These are phyloP conservation scores for Simplicillium sp. DNA, from an alignment of 2,329 filamentous ascomycete genomes.

Conservation along the genomic window DNA sequence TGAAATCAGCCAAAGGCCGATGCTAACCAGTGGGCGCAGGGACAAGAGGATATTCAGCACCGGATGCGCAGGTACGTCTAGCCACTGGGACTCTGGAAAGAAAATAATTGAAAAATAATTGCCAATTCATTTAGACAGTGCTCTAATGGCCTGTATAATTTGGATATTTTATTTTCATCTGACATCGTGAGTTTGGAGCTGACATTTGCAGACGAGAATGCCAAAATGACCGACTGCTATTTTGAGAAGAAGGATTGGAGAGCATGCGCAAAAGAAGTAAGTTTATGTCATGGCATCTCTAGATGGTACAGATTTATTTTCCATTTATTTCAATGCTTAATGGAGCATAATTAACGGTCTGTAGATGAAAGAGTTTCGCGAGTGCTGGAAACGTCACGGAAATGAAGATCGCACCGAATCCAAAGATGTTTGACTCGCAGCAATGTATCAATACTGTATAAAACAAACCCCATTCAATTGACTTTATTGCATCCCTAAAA, in stretches of 20 bases:
- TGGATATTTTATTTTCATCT: neutral
- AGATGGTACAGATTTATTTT: neutral
- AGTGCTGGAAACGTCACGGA: constrained; percentile 84
- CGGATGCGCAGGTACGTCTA: constrained; percentile 69
- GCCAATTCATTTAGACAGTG: neutral
- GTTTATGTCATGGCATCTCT: constrained; percentile 18
- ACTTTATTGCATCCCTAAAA: too few species aligned
- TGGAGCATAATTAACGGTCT: neutral
- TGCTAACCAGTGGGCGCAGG: constrained; percentile 42
- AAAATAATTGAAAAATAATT: constrained; percentile 3
- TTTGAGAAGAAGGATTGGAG: constrained; percentile 96
- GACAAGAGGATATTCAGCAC: constrained; percentile 97
- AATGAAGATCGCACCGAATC: constrained; percentile 75
- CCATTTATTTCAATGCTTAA: neutral
- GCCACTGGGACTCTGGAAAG: neutral
- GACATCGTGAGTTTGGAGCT: neutral
- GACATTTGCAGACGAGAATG: constrained; percentile 63
- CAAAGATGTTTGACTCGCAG: constrained; percentile 47
- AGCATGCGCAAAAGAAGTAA: constrained; percentile 76
- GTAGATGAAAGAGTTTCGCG: constrained; percentile 85
- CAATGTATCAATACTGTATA: too few species aligned
- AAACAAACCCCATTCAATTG: too few species aligned
- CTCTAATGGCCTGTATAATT: neutral
- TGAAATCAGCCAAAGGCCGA: constrained; percentile 10
- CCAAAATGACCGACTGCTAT: constrained; percentile 89